phyloP scores from a whole-genome alignment of 2,329 filamentous ascomycete genomes.

The Gremmenia infestans region DNA sequence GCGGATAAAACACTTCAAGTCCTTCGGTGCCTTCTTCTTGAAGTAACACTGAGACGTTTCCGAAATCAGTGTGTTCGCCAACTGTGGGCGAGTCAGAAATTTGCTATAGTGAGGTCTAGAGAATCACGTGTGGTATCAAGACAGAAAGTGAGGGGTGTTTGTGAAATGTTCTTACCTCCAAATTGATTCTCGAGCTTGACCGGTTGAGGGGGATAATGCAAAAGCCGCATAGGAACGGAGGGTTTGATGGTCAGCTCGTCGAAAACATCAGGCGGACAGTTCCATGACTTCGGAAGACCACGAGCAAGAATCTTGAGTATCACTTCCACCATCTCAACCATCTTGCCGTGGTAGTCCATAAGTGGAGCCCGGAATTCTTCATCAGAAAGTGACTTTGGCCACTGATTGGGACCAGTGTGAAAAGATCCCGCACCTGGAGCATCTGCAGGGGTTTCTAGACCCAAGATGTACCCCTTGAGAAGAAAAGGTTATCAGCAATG shows the following conservation, averaged over 20 bases:
- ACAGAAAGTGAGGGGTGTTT: not conserved
- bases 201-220: slow-evolving; percentile 36
- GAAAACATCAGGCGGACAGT: not conserved
- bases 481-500: not conserved
- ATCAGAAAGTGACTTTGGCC: slow-evolving; percentile 60
- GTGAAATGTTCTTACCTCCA: slow-evolving; percentile 13
- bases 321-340: slow-evolving; percentile 42
- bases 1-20: slow-evolving; percentile 24
- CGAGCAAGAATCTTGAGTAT: slow-evolving; percentile 44
- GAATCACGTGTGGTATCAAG: not conserved
- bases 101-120: not conserved
- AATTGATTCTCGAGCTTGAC: slow-evolving; percentile 17
- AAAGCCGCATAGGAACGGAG: slow-evolving; percentile 44
- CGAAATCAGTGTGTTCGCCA: slow-evolving; percentile 37
- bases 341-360: slow-evolving; percentile 40
- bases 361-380: slow-evolving; percentile 40
- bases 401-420: slow-evolving; percentile 60
- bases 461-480: slow-evolving; percentile 25
- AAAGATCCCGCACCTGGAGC: slow-evolving; percentile 28
- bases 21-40: slow-evolving; percentile 29
- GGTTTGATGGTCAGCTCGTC: slow-evolving; percentile 13
- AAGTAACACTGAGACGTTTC: slow-evolving; percentile 29
- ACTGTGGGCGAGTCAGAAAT: slow-evolving; percentile 9
- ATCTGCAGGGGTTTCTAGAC: slow-evolving; percentile 41
- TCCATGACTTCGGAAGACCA: slow-evolving; percentile 38